Evolutionary conservation across 495 filamentous ascomycete genomes (phyloP), one percentile per base, ranked within the genome.

Genomic region (Bacidia gigantensis): DNA sequence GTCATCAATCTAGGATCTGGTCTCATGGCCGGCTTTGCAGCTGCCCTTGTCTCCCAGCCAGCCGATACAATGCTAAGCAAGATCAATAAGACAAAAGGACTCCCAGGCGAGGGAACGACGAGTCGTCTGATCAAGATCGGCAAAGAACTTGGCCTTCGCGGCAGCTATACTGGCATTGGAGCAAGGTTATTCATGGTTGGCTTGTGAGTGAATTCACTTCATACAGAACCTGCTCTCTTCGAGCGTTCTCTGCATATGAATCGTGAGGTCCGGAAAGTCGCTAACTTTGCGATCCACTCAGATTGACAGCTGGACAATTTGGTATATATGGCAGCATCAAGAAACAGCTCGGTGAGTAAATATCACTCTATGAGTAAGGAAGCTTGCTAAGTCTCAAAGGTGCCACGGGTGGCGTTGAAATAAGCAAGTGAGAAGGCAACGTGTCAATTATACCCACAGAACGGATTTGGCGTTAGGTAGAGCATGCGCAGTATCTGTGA

Each of bases 51-150:
- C 62, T 97, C 92, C 43, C 92, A 98, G 74, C 90, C 92, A 62
- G 92, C 92, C 65, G 92, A 97, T 70, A 98, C 92, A 65, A 97
- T 97, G 92, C 82, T 98, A 62, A 84, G 77, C 75, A 97, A 97
- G 82, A 98, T 98, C 80, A 98, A 98, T 86, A 98, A 98, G 87
- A 94, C 88, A 71, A 87, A 86, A 73, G 92, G 92, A 69, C 74
- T 82, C 44, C 92, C 92, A 52, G 92, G 92, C 72, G 90, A 98
- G 79, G 81, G 90, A 66, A 98, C 89, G 64, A 83, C 81, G 58
- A 77, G 72, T 70, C 86, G 92, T 69, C 74, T 98, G 56, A 78
- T 95, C 75, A 96, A 96, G 83, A 97, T 97, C 66, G 88, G 71
- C 58, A 86, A 84, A 69, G 92, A 98, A 73, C 84, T 98, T 60